Conservation (phyloP, 345 rosid species). For the Triadica sebifera region DNA sequence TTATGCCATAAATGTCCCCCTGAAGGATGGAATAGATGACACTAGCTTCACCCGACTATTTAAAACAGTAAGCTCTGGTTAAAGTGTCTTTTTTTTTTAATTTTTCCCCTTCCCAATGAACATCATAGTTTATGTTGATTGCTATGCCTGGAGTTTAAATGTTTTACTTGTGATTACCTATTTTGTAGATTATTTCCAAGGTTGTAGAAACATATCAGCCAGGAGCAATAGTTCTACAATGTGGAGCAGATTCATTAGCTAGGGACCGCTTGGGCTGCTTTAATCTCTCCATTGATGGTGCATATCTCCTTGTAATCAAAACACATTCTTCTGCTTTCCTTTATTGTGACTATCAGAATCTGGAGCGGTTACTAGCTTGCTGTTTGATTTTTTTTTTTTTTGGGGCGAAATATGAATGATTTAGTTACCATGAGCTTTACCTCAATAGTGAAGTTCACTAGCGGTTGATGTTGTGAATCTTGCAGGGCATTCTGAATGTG, state of each 20-base stretch:
- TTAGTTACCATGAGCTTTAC: conserved; percentile 1
- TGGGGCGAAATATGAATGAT: conserved; percentile 5
- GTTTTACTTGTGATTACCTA: conserved; percentile 17
- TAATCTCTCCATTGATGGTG: conserved; percentile 98
- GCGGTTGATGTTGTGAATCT: conserved; percentile 15
- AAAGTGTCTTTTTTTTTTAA: conserved; percentile 2
- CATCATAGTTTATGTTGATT: conserved; percentile 11
- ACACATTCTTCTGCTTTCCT: conserved; percentile 15
- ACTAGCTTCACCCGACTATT: conserved; percentile 88
- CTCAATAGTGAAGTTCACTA: not conserved
- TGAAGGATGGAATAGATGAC: conserved; percentile 97
- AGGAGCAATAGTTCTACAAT: conserved; percentile 91
- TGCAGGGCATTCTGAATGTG: conserved; percentile 98
- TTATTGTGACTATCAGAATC: not conserved
- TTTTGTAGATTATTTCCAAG: conserved; percentile 68
- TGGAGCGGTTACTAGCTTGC: conserved; percentile 6
- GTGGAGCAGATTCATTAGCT: conserved; percentile 99
- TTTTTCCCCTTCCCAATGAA: too few relatives aligned
- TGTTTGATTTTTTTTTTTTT: conserved; percentile 2
- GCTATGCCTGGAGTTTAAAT: conserved; percentile 7
- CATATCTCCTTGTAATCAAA: conserved; percentile 49
- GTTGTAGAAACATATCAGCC: conserved; percentile 92
- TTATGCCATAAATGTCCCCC: conserved; percentile 94
- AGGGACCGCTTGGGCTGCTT: conserved; percentile 97
- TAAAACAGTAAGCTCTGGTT: conserved; percentile 63